Evolutionary conservation across 2,329 filamentous ascomycete species (phyloP).

Genomic region (Bipolaris oryzae): DNA sequence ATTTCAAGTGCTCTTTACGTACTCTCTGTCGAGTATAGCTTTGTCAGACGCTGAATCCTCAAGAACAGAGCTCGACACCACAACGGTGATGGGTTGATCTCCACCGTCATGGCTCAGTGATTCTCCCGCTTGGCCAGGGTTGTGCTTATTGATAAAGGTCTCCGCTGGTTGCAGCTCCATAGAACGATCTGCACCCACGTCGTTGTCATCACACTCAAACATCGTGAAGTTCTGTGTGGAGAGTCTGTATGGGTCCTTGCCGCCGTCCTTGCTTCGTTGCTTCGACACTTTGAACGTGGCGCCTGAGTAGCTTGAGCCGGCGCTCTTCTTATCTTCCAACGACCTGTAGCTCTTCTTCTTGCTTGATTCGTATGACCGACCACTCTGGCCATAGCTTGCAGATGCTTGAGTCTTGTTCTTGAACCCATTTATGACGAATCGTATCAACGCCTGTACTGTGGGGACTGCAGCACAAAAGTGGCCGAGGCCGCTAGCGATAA

Average conservation of each 20-base stretch:
- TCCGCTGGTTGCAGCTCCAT: background rate
- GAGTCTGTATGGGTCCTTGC: background rate
- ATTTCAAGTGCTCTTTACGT: background rate
- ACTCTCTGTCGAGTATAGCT: background rate
- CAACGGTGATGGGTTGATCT: background rate
- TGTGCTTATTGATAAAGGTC: background rate
- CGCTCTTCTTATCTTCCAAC: constrained; percentile 2
- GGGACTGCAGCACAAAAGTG: constrained; percentile 8
- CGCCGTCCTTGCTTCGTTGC: background rate
- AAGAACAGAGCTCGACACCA: background rate
- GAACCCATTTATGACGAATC: constrained; percentile 3
- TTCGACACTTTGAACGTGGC: background rate
- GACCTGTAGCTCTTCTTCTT: constrained; percentile 7
- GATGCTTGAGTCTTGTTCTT: background rate
- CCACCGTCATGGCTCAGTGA: background rate
- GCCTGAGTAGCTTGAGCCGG: background rate
- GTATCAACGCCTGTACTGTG: constrained; percentile 1
- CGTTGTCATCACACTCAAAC: background rate
- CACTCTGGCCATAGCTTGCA: background rate
- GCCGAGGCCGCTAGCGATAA: constrained; percentile 2
- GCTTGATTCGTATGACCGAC: constrained; percentile 1
- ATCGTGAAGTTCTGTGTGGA: background rate
- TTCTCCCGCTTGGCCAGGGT: background rate
- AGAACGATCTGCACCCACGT: background rate
- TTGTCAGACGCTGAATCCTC: background rate